These are phyloP conservation scores for Lablab purpureus DNA, from an alignment of 306 rosid species.

Conservation along the genomic window DNA sequence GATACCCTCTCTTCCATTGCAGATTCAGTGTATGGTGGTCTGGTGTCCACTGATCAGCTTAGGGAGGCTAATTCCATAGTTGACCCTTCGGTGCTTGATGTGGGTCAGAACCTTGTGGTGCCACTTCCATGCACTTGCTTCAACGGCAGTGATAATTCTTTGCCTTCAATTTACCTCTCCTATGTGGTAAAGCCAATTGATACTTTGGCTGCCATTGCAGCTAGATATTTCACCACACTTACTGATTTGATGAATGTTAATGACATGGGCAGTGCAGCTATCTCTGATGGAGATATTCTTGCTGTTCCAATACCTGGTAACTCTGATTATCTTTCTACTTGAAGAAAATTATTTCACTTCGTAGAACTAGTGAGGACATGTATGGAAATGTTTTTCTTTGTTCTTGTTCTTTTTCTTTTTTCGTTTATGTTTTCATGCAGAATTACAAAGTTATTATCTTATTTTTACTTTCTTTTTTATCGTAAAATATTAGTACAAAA, in stretches of 20 bases:
- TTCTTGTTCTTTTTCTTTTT: background rate
- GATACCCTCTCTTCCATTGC: conserved; percentile 75
- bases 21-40: conserved; percentile 65
- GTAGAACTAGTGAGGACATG: background rate
- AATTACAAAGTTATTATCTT: background rate
- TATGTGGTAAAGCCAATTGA: conserved; percentile 72
- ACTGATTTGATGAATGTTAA: conserved; percentile 89
- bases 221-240: conserved; percentile 67
- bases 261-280: conserved; percentile 72
- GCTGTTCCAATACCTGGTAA: conserved; percentile 75
- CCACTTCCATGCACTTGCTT: conserved; percentile 87
- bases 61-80: conserved; percentile 74
- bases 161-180: conserved; percentile 81
- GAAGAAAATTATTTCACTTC: background rate
- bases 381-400: background rate
- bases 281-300: conserved; percentile 69
- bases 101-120: conserved; percentile 72
- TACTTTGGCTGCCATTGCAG: conserved; percentile 63
- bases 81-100: conserved; percentile 73
- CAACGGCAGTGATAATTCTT: conserved; percentile 71
- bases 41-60: conserved; percentile 82
- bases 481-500: background rate
- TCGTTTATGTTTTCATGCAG: too few species aligned
- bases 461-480: background rate
- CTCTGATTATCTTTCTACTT: background rate